Evolutionary conservation across 768 basidiomycete genomes (phyloP), one percentile per base, ranked within the genome.

Genomic region (Filobasidium floriforme): DNA sequence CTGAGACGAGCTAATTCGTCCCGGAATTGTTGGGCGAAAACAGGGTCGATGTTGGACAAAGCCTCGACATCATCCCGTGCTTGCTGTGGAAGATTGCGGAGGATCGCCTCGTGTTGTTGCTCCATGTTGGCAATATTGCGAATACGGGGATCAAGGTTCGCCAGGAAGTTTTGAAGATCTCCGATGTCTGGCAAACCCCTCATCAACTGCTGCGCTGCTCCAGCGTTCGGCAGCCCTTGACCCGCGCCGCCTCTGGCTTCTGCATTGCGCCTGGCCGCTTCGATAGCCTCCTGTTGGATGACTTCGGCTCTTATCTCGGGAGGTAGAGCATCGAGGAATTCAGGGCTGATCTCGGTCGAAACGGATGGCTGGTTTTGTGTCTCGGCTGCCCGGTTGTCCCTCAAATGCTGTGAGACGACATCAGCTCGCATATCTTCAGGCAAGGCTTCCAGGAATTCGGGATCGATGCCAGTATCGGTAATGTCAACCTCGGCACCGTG

Each of bases 391-490:
- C 88, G 87, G 67, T 88, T 90, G 72, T 98, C 96, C 10, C 92
- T 87, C 71, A 97, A 87, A 74, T 99, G 94, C 74, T 99, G 96
- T 73, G 93, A 92, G 62, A 99, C 83, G 41, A 99, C 92, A 75
- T 99, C 96, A 75, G 96, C 94, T 60, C 96, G 86, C 88, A 99
- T 98, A 70, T 98, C 94, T 75, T 99, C 96, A 0, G 96, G 96
- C 10, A 99, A 81, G 28, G 96, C 96, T 80, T 97, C 92, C 65
- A 99, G 81, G 84, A 99, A 99, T 6, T 91, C 92, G 1, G 93
- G 91, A 76, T 99, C 96, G 74, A 99, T 97, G 5, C 96, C 96
- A 43, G 92, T 94, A 72, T 98, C 92, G 1, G 96, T 99, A 76
- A 99, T 99, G 75, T 99, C 96, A 29, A 98, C 90, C 7, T 87